Conservation (phyloP, 2,329 filamentous ascomycete genomes). For the Dendrostoma leiphaemia region DNA sequence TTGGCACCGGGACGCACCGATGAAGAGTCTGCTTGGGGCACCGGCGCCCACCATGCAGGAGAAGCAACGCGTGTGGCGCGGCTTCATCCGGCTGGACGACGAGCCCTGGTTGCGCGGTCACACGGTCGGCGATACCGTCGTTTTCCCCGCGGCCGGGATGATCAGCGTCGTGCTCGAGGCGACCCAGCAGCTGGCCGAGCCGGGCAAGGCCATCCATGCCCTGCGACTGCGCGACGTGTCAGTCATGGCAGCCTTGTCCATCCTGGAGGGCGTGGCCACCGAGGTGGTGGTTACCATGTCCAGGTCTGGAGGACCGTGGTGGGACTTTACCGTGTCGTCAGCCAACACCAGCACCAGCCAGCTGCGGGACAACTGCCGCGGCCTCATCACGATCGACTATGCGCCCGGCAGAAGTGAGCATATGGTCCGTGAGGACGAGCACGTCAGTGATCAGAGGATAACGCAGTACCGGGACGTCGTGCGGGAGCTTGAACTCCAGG, state of each 20-base stretch:
- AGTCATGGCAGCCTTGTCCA: neutral
- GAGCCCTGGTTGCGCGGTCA: conserved; percentile 14
- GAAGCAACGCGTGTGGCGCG: conserved; percentile 7
- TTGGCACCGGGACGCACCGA: conserved; percentile 30
- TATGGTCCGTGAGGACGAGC: neutral
- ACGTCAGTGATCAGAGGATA: neutral
- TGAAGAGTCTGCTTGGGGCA: conserved; percentile 4
- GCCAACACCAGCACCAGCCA: neutral
- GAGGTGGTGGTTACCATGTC: conserved; percentile 1
- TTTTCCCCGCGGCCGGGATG: conserved; percentile 12
- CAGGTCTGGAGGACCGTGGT: no score
- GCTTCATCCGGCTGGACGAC: conserved; percentile 8
- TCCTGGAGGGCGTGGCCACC: conserved; percentile 1
- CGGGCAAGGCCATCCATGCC: conserved; percentile 16
- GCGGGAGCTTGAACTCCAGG: no score
- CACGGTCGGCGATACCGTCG: conserved; percentile 2
- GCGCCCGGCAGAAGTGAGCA: conserved; percentile 1
- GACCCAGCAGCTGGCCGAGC: conserved; percentile 8
- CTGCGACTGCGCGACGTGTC: conserved; percentile 4
- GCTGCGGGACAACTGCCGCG: conserved; percentile 11
- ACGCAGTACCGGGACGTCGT: no score
- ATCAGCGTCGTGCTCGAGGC: conserved; percentile 5
- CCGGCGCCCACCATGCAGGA: conserved; percentile 6
- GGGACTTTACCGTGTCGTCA: conserved; percentile 10
- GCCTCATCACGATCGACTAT: conserved; percentile 6